Percentiles rank a stretch among this genome's conserved stretches.
These are phyloP conservation scores for Prunus persica DNA, from an alignment of 306 rosid species.

Conservation along the genomic window DNA sequence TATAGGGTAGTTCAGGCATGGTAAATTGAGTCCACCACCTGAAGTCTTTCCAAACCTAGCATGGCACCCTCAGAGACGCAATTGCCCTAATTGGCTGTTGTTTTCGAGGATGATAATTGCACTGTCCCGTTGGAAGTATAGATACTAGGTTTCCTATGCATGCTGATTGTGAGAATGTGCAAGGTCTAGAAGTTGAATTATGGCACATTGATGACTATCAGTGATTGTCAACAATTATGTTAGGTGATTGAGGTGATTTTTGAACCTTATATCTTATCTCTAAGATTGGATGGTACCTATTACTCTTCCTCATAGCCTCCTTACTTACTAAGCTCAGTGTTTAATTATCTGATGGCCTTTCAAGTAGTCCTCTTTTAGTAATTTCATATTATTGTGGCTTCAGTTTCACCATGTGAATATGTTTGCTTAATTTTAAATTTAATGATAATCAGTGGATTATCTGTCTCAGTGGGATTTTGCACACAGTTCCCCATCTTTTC, in stretches of 20 bases:
- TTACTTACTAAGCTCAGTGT: neutral
- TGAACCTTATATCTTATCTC: too few relatives aligned
- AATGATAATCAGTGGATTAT: neutral
- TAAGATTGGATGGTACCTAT: neutral
- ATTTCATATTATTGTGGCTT: neutral
- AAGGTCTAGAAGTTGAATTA: slow-evolving; percentile 3
- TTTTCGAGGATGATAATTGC: neutral
- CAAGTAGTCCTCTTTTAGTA: neutral
- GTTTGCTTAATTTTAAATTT: neutral
- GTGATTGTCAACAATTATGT: neutral
- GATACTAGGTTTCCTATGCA: neutral
- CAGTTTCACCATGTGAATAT: neutral
- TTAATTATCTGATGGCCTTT: neutral
- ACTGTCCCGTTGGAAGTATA: neutral
- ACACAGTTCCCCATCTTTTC: slow-evolving; percentile 5
- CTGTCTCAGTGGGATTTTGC: neutral
- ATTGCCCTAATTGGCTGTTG: neutral
- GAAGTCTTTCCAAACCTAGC: neutral
- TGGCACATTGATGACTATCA: neutral
- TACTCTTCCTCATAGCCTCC: neutral
- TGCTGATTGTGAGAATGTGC: neutral
- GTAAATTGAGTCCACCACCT: neutral
- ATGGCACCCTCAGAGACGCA: too few relatives aligned
- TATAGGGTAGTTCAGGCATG: too few relatives aligned
- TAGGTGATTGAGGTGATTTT: neutral